These are phyloP conservation scores for Striga hermonthica DNA, from an alignment of 305 asterid species.

Conservation along the genomic window DNA sequence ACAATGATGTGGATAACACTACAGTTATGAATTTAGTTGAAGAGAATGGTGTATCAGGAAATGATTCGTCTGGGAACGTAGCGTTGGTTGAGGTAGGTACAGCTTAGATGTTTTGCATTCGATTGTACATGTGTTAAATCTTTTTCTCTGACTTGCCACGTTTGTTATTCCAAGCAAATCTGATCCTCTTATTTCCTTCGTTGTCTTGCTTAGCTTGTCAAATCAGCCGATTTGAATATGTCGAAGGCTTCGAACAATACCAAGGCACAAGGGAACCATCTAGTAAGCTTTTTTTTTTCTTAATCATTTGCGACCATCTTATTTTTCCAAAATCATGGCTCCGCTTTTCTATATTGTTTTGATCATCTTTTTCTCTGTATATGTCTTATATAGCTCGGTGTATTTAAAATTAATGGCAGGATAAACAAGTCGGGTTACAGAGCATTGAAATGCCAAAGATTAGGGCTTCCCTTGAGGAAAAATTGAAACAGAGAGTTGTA, in stretches of 20 bases:
- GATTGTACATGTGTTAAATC: neutral
- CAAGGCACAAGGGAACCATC: conserved; percentile 41
- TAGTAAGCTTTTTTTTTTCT: conserved; percentile 41
- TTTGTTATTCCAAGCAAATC: conserved; percentile 6
- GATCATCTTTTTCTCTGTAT: conserved; percentile 6
- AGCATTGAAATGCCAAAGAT: conserved; percentile 86
- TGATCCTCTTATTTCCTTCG: conserved; percentile 30
- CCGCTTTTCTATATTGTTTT: conserved; percentile 14
- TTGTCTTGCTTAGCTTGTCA: conserved; percentile 36
- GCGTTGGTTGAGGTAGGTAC: conserved; percentile 43
- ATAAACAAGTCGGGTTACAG: conserved; percentile 57
- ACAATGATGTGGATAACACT: conserved; percentile 34
- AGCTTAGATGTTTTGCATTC: conserved; percentile 24
- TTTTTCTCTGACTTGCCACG: neutral
- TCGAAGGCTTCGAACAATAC: conserved; percentile 37
- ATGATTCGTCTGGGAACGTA: conserved; percentile 41
- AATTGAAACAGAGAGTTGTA: conserved; percentile 72
- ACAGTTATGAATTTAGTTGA: conserved; percentile 36
- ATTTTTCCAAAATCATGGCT: conserved; percentile 8
- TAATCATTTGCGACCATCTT: neutral
- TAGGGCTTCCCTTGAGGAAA: conserved; percentile 86
- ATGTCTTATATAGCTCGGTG: conserved; percentile 5
- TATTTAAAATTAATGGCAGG: conserved; percentile 43
- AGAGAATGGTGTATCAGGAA: conserved; percentile 34
- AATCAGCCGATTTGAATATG: conserved; percentile 41